phyloP scores from a whole-genome alignment of 257 asterid genomes.

The Scutellaria minor region DNA sequence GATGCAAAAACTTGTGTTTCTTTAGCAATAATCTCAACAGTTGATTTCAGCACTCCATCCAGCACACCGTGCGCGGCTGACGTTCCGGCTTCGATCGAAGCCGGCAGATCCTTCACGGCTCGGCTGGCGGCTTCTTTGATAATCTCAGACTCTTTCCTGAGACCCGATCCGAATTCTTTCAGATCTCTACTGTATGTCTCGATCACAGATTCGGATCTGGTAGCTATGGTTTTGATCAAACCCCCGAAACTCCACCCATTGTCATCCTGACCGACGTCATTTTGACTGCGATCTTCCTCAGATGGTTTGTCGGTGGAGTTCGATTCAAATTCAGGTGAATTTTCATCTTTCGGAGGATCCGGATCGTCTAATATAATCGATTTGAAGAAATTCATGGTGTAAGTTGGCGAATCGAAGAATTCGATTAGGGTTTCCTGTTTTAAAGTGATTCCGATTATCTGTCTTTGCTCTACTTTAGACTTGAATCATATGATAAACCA shows the following conservation, averaged over 20 bases:
- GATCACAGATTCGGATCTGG: conserved; percentile 81
- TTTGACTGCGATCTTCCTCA: conserved; percentile 20
- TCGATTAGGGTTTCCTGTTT: conserved; percentile 30
- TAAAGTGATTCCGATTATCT: not conserved
- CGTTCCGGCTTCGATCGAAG: conserved; percentile 79
- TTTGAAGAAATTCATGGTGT: conserved; percentile 83
- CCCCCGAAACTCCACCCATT: conserved; percentile 75
- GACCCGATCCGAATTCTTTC: conserved; percentile 75
- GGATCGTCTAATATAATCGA: conserved; percentile 80
- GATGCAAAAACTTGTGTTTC: conserved; percentile 50
- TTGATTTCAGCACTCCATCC: conserved; percentile 73
- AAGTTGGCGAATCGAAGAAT: not conserved
- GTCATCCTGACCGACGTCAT: conserved; percentile 35
- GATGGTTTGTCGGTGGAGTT: conserved; percentile 34
- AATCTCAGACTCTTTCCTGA: conserved; percentile 68
- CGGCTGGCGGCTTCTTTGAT: conserved; percentile 78
- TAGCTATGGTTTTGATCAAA: conserved; percentile 57
- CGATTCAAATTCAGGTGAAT: conserved; percentile 37
- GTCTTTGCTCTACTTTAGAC: conserved; percentile 1
- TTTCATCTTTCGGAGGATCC: conserved; percentile 50
- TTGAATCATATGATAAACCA: not conserved
- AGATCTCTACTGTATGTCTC: conserved; percentile 82
- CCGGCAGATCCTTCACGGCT: conserved; percentile 90
- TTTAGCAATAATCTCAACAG: conserved; percentile 72
- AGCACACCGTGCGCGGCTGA: conserved; percentile 73